Base-by-base conservation (phyloP, 331 rosid genomes). In the Prunus yedoensis region DNA sequence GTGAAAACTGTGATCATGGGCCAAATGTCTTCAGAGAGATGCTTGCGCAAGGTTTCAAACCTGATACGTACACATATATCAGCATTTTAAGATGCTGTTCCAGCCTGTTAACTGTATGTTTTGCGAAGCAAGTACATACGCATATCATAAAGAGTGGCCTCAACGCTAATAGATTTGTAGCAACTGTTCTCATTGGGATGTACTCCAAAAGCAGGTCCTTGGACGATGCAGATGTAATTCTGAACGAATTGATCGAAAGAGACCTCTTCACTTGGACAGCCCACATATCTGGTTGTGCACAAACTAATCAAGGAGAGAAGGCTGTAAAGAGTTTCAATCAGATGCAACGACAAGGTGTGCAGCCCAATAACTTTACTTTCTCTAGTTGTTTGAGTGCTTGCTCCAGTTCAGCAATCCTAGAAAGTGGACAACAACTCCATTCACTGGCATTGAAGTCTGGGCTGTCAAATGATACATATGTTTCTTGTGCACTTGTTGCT, bases 41-140 rank as follows among this genome's bases (percentile, higher is more conserved):
- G 89, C 83, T 88, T 64, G 72, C 27, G 4, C 83, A 82, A 80
- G 90, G 83, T 80, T 86, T 88, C 70, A 82, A 16, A 18, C 90
- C 93, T 6, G 86, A 86, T 46, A 82, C 80, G 80, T 86, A 86
- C 78, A 82, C 90, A 11, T 88, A 82, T 68, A 41, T 82, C 38
- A 79, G 90, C 69, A 61, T 86, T 68, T 82, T 88, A 65, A 86
- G 93, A 83, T 84, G 83, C 60, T 86, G 90, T 74, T 82, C 90
- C 52, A 82, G 85, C 82, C 80, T 80, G 65, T 73, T 71, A 47
- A 85, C 84, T 73, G 58, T 76, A 47, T 41, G 73, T 52, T 80
- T 82, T 77, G 90, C 90, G 46, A 86, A 78, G 84, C 93, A 88
- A 76, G 85, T 84, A n/a, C 93, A 88, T 79, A 75, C 79, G n/a